Conservation (phyloP, 2,329 filamentous ascomycete species). For the Colletotrichum eremochloae region DNA sequence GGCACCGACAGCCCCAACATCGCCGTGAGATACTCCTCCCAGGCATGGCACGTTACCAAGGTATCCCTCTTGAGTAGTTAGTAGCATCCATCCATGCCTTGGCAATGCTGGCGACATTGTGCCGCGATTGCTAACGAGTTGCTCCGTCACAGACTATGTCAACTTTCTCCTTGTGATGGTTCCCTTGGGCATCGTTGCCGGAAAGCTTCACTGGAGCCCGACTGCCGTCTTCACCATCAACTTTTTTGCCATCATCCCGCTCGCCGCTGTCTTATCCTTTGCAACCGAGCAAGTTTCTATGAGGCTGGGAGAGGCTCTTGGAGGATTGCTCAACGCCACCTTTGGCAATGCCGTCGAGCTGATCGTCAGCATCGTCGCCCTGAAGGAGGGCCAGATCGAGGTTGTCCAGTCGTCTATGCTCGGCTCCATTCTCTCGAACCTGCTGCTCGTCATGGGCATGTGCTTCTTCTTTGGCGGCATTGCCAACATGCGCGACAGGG, state of each 20-base stretch:
- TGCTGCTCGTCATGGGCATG: slow-evolving; percentile 87
- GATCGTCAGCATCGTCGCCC: slow-evolving; percentile 93
- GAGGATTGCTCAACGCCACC: slow-evolving; percentile 80
- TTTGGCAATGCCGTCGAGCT: slow-evolving; percentile 86
- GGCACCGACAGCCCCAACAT: slow-evolving; percentile 64
- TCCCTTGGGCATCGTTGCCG: slow-evolving; percentile 78
- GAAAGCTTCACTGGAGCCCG: slow-evolving; percentile 72
- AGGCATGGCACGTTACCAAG: slow-evolving; percentile 69
- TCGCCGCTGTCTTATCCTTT: slow-evolving; percentile 80
- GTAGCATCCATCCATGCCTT: not conserved
- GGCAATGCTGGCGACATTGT: not conserved
- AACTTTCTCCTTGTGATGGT: slow-evolving; percentile 82
- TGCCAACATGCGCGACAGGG: slow-evolving; percentile 66
- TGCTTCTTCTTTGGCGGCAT: slow-evolving; percentile 84
- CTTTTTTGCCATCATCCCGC: slow-evolving; percentile 84
- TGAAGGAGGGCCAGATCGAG: slow-evolving; percentile 87
- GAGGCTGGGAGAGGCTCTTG: slow-evolving; percentile 79
- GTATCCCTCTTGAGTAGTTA: slow-evolving; percentile 71
- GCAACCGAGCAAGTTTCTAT: slow-evolving; percentile 82
- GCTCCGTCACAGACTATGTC: slow-evolving; percentile 62
- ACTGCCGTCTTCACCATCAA: slow-evolving; percentile 81
- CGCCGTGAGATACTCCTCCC: slow-evolving; percentile 60
- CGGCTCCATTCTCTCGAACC: slow-evolving; percentile 93
- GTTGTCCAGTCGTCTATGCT: slow-evolving; percentile 99
- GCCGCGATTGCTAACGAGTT: slow-evolving; percentile 21